Conservation (phyloP, 371 early-diverging fungal genomes). For the Dinochytrium kinnereticum region DNA sequence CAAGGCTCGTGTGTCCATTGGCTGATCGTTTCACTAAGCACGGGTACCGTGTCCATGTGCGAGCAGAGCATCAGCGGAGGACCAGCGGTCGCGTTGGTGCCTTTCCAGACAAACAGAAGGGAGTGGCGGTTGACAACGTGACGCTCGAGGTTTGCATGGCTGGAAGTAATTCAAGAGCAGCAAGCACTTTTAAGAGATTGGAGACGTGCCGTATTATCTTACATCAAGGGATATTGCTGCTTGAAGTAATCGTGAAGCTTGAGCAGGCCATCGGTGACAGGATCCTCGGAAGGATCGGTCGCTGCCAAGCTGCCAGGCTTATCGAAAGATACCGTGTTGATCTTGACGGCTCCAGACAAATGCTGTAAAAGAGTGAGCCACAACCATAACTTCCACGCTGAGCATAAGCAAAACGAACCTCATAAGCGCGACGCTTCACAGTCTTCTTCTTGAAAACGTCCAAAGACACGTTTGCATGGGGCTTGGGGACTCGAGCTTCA, state of each 20-base stretch:
- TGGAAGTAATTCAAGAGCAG: too few relatives aligned
- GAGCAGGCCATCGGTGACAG: background rate
- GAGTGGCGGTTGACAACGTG: constrained; percentile 33
- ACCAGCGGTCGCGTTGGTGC: background rate
- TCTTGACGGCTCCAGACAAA: constrained; percentile 7
- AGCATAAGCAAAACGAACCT: background rate
- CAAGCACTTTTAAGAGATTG: too few relatives aligned
- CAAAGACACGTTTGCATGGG: background rate
- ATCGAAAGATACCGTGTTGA: constrained; percentile 12
- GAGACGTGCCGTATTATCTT: too few relatives aligned
- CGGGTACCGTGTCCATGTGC: constrained; percentile 50
- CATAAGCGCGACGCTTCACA: background rate
- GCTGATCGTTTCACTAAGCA: constrained; percentile 21
- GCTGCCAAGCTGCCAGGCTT: background rate
- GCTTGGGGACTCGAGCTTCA: background rate
- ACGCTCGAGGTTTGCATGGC: constrained; percentile 26
- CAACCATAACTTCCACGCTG: background rate
- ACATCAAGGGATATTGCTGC: constrained; percentile 12
- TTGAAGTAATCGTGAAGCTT: constrained; percentile 17
- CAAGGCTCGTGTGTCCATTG: constrained; percentile 45
- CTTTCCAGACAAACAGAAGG: constrained; percentile 43
- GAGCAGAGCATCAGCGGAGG: constrained; percentile 34
- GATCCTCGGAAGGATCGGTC: background rate
- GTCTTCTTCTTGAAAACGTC: background rate
- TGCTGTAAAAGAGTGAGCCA: background rate